phyloP scores from a whole-genome alignment of 1,284 basidiomycete genomes.

The Pseudozyma thailandica region DNA sequence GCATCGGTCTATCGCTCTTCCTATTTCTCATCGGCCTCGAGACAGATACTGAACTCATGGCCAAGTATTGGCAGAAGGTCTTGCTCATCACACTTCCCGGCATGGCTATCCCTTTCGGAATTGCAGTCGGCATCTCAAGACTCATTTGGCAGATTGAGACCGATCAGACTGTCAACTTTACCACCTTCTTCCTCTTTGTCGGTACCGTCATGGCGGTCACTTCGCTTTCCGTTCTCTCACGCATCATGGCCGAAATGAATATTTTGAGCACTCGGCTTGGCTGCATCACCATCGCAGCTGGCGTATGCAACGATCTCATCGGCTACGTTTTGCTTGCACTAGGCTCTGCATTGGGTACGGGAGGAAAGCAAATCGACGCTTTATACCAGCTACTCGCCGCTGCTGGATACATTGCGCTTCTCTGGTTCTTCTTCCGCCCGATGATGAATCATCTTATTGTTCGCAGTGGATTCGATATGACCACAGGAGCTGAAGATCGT shows the following conservation, averaged over 20 bases:
- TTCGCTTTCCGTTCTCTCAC: slow-evolving; percentile 43
- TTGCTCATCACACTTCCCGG: slow-evolving; percentile 53
- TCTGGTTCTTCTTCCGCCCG: slow-evolving; percentile 48
- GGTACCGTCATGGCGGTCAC: slow-evolving; percentile 61
- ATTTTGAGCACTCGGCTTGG: slow-evolving; percentile 53
- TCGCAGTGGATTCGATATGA: slow-evolving; percentile 42
- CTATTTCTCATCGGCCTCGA: slow-evolving; percentile 58
- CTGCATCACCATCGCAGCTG: slow-evolving; percentile 50
- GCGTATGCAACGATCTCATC: slow-evolving; percentile 56
- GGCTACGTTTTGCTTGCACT: slow-evolving; percentile 55
- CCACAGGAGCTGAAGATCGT: slow-evolving; percentile 27
- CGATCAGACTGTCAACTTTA: slow-evolving; percentile 48
- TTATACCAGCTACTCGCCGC: slow-evolving; percentile 51
- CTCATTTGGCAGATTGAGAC: slow-evolving; percentile 49
- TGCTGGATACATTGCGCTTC: slow-evolving; percentile 40
- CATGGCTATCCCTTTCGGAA: slow-evolving; percentile 57
- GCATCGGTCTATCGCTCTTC: slow-evolving; percentile 51
- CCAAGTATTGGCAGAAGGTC: slow-evolving; percentile 50
- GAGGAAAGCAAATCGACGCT: slow-evolving; percentile 49
- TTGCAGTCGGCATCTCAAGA: slow-evolving; percentile 52
- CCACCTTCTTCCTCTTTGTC: slow-evolving; percentile 59
- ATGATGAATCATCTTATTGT: slow-evolving; percentile 39
- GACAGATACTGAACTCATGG: slow-evolving; percentile 58
- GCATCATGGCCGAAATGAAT: slow-evolving; percentile 56
- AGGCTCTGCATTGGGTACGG: slow-evolving; percentile 36